Base-by-base conservation (phyloP, 192 early-diverging fungal species). In the Piromyces finnis region DNA sequence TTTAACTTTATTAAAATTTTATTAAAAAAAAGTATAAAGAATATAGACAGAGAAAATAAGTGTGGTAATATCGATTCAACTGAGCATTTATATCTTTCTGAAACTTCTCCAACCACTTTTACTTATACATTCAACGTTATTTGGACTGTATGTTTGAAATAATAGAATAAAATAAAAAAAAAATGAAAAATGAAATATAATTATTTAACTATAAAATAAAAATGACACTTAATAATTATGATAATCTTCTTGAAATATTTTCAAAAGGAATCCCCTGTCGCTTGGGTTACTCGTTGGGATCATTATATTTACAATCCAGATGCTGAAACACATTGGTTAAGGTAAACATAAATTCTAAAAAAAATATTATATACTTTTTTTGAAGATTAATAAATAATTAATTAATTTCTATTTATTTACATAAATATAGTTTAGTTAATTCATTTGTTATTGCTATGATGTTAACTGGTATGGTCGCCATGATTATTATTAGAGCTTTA, bases 381-480 rank as follows among this genome's bases (percentile, higher is more conserved):
- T n/a, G n/a, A n/a, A n/a, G n/a, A 32, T 32, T 32, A 32, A 6
- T 32, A 9, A 32, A 32, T 32, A 32, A 32, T 32, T 32, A 32
- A 32, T 32, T 9, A 32, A 32, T 32, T 6, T 32, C 30, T 32
- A 6, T 32, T 32, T 9, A 32, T 32, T 32, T 32, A 3, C 3
- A 6, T 32, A 32, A 6, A 6, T 92, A 89, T 82, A 86, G 92
- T 6, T 88, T 98, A 80, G 91, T 96, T 68, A 97, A 98, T 87
- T 97, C 96, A 22, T 91, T 94, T 78, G 91, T 97, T 82, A 95
- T 98, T 84, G 95, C 97, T 15, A 82, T 97, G 3, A 94, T 97
- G 88, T 89, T 97, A 81, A 90, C 92, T 18, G 95, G 94, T 18
- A 92, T 97, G 90, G 95, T 98, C 6, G 93, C 90, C 16, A 90